These are phyloP conservation scores for Pythium insidiosum DNA, from an alignment of 352 stramenopile species.

Conservation along the genomic window DNA sequence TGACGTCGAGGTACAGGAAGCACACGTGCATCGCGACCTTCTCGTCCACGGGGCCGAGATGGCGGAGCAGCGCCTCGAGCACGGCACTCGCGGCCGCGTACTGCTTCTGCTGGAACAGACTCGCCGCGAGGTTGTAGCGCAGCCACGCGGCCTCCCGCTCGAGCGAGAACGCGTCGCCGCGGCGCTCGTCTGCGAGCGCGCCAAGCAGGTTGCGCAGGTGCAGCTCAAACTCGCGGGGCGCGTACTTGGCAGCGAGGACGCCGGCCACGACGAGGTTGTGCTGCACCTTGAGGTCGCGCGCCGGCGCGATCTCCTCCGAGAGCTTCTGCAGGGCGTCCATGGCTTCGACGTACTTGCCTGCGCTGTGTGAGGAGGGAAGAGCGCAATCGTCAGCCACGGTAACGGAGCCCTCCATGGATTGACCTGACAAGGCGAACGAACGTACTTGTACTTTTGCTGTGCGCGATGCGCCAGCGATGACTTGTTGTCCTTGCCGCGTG, in stretches of 20 bases:
- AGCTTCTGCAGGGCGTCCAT: constrained; percentile 81
- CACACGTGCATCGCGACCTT: constrained; percentile 90
- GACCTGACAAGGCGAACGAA: constrained; percentile 1
- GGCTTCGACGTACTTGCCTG: constrained; percentile 79
- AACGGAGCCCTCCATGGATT: no score
- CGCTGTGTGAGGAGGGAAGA: constrained; percentile 26
- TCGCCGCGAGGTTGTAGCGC: constrained; percentile 87
- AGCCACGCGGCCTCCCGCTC: constrained; percentile 83
- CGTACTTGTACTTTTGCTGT: constrained; percentile 85
- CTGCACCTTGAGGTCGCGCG: constrained; percentile 76
- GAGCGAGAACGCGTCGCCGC: constrained; percentile 34
- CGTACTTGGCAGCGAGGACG: constrained; percentile 53
- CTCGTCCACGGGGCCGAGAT: constrained; percentile 89
- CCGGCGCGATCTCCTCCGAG: constrained; percentile 65
- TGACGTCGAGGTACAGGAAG: constrained; percentile 90
- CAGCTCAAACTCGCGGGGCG: constrained; percentile 62
- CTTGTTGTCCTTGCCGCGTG: constrained; percentile 76
- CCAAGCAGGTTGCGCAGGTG: constrained; percentile 56
- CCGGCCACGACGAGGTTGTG: constrained; percentile 76
- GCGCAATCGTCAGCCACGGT: no score
- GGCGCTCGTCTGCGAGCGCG: constrained; percentile 10
- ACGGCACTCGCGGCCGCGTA: constrained; percentile 82
- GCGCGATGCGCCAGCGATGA: constrained; percentile 78
- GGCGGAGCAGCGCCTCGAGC: constrained; percentile 82
- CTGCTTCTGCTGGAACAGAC: constrained; percentile 86